Evolutionary conservation across 768 basidiomycete species (phyloP).

Genomic region (Boletales sp.): DNA sequence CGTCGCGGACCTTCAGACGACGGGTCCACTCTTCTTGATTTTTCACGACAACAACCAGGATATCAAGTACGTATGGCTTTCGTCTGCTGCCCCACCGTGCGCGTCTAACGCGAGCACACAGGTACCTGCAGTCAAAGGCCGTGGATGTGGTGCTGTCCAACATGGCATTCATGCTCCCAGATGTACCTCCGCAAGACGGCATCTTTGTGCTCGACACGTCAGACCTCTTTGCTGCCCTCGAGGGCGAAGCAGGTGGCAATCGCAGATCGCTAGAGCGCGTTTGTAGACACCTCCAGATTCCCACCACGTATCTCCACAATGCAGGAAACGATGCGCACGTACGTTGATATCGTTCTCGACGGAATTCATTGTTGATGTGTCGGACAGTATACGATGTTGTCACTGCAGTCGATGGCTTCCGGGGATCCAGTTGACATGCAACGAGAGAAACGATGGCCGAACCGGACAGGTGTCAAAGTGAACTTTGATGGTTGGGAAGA

Average conservation of each 20-base stretch:
- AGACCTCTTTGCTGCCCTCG: constrained; percentile 70
- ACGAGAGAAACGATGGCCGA: constrained; percentile 77
- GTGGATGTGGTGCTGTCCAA: constrained; percentile 53
- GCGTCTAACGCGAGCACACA: constrained; percentile 22
- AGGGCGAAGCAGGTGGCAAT: constrained; percentile 54
- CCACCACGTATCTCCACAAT: constrained; percentile 64
- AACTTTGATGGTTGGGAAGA: constrained; percentile 59
- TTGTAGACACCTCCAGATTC: constrained; percentile 60
- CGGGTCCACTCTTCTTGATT: constrained; percentile 69
- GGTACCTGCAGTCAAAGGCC: constrained; percentile 48
- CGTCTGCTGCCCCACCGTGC: background rate
- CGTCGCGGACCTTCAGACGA: constrained; percentile 33
- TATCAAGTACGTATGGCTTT: constrained; percentile 50
- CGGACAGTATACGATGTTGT: constrained; percentile 66
- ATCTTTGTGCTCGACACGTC: constrained; percentile 70
- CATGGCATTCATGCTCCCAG: constrained; percentile 56
- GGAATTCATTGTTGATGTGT: background rate
- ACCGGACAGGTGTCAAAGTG: constrained; percentile 52
- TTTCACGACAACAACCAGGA: constrained; percentile 81
- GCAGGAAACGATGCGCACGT: constrained; percentile 87
- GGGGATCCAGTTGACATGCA: constrained; percentile 74
- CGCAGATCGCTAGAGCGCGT: constrained; percentile 56
- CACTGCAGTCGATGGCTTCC: constrained; percentile 65
- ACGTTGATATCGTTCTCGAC: constrained; percentile 18
- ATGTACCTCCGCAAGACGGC: constrained; percentile 46